phyloP scores from a whole-genome alignment of 306 rosid genomes.

The Medicago arabica region DNA sequence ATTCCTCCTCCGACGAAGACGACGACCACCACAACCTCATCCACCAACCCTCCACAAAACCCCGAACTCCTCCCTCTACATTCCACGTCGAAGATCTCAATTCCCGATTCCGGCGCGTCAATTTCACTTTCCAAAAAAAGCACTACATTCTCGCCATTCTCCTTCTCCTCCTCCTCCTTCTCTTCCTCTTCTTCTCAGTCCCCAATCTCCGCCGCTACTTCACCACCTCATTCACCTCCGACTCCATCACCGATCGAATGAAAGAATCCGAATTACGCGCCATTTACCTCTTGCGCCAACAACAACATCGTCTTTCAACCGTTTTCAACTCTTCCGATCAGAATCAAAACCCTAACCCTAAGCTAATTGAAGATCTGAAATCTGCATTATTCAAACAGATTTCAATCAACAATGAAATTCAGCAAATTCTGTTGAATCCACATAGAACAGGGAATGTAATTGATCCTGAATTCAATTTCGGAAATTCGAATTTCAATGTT shows the following conservation, averaged over 20 bases:
- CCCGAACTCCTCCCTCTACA: slow-evolving; percentile 35
- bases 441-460: slow-evolving; percentile 55
- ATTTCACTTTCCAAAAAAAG: slow-evolving; percentile 54
- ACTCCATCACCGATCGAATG: slow-evolving; percentile 57
- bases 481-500: slow-evolving; percentile 47
- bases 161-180: slow-evolving; percentile 52
- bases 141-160: slow-evolving; percentile 53
- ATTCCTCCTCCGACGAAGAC: slow-evolving; percentile 79
- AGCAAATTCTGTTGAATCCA: slow-evolving; percentile 66
- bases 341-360: neutral
- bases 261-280: slow-evolving; percentile 88
- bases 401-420: slow-evolving; percentile 73
- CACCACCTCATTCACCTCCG: slow-evolving; percentile 43
- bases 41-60: slow-evolving; percentile 63
- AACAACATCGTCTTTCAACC: slow-evolving; percentile 60
- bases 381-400: slow-evolving; percentile 66
- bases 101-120: slow-evolving; percentile 44
- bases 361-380: slow-evolving; percentile 55
- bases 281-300: slow-evolving; percentile 69
- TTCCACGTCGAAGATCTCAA: slow-evolving; percentile 62
- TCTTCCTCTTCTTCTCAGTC: slow-evolving; percentile 56
- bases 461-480: slow-evolving; percentile 45
- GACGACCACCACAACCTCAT: slow-evolving; percentile 81
- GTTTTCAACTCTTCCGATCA: slow-evolving; percentile 56
- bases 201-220: slow-evolving; percentile 48